A percentile compares a stretch with the other conserved stretches of the same genome.
Evolutionary conservation across 805 yeast species (phyloP).

Genomic region (Suhomyces xylopsoci): DNA sequence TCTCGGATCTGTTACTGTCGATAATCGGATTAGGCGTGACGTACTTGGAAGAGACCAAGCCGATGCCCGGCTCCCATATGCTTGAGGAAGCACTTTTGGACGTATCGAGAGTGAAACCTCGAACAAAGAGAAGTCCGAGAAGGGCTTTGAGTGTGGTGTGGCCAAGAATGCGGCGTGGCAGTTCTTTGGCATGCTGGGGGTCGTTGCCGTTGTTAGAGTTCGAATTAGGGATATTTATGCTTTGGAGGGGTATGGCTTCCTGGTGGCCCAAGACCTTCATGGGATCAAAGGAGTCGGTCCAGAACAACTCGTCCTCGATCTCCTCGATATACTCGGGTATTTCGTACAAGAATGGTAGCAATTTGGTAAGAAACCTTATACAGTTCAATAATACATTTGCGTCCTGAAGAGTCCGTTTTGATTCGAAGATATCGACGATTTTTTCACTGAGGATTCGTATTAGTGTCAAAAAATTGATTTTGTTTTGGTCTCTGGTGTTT

Average conservation of each 20-base stretch:
- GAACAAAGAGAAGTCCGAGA: slow-evolving; percentile 50
- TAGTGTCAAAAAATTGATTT: slow-evolving; percentile 54
- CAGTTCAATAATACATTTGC: slow-evolving; percentile 50
- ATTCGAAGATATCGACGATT: slow-evolving; percentile 19
- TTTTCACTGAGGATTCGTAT: slow-evolving; percentile 27
- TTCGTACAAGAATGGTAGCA: slow-evolving; percentile 71
- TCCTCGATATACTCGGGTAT: slow-evolving; percentile 21
- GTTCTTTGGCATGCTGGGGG: slow-evolving; percentile 8
- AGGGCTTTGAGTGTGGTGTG: slow-evolving; percentile 15
- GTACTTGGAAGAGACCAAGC: slow-evolving; percentile 26
- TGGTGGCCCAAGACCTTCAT: slow-evolving; percentile 1
- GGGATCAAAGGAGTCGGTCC: slow-evolving; percentile 45
- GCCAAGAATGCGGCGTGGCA: slow-evolving; percentile 8
- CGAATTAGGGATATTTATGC: background rate
- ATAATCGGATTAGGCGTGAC: slow-evolving; percentile 27
- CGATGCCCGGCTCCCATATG: slow-evolving; percentile 11
- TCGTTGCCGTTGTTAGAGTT: background rate
- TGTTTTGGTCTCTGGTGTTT: slow-evolving; percentile 55
- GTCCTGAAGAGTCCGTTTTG: slow-evolving; percentile 5
- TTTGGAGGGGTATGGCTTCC: background rate
- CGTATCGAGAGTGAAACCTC: slow-evolving; percentile 50
- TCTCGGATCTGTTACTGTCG: slow-evolving; percentile 66
- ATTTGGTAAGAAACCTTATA: slow-evolving; percentile 58
- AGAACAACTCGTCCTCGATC: slow-evolving; percentile 28
- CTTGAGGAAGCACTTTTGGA: background rate